These are phyloP conservation scores for Xylaria sp. DNA, from an alignment of 2,329 filamentous ascomycete genomes.

Conservation along the genomic window DNA sequence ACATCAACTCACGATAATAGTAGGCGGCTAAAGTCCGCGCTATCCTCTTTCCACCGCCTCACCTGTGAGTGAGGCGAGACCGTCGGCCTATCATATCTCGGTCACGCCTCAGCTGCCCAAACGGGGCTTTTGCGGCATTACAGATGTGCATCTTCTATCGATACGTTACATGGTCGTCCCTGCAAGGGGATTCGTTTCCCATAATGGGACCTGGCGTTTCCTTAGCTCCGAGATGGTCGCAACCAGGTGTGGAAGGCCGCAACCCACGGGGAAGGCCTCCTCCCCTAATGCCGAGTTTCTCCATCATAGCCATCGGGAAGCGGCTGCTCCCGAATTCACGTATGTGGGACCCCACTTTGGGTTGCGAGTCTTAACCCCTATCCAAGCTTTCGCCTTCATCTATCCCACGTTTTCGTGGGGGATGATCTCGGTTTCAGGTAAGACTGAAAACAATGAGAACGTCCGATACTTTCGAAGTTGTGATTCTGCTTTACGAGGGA, in stretches of 20 bases:
- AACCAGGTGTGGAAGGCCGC: no score
- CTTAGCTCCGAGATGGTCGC: neutral
- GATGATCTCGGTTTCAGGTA: no score
- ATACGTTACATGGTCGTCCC: slow-evolving; percentile 11
- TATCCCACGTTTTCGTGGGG: neutral
- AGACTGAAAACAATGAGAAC: no score
- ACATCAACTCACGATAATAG: slow-evolving; percentile 13
- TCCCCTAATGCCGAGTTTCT: neutral
- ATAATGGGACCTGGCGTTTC: neutral
- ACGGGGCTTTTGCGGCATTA: slow-evolving; percentile 24
- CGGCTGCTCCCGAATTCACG: neutral
- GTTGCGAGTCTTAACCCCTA: neutral
- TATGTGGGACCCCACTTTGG: neutral
- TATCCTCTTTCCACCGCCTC: slow-evolving; percentile 17
- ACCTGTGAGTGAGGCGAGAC: slow-evolving; percentile 4
- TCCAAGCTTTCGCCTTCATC: neutral
- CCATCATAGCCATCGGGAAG: neutral
- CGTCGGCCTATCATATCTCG: slow-evolving; percentile 15
- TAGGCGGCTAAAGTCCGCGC: slow-evolving; percentile 9
- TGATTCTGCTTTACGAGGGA: no score
- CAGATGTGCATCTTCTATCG: slow-evolving; percentile 14
- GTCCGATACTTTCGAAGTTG: no score
- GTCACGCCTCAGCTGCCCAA: slow-evolving; percentile 24
- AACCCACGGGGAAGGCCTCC: neutral
- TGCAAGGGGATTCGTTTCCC: neutral